A percentile compares a stretch with the other conserved stretches of the same genome.
Evolutionary conservation across 2,329 filamentous ascomycete genomes (phyloP).

Genomic region (Lasiodiplodia sp.): DNA sequence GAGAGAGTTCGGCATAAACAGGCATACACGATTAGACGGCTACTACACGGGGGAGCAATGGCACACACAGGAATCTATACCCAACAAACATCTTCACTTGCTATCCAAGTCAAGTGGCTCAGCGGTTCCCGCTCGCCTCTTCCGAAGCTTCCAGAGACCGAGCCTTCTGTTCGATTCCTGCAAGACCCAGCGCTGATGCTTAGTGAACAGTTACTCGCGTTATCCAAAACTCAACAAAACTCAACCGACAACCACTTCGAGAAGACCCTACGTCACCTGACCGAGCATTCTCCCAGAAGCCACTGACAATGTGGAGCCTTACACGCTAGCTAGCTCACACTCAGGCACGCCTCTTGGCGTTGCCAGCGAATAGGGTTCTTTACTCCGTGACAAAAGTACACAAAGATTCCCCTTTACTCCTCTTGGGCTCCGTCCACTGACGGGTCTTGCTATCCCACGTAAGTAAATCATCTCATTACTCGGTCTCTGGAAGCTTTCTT

Average conservation of each 20-base stretch:
- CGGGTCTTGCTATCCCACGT: no score
- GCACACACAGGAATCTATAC: not conserved
- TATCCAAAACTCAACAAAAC: not conserved
- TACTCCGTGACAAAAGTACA: no score
- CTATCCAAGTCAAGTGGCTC: not conserved
- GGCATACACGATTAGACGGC: not conserved
- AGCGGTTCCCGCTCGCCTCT: not conserved
- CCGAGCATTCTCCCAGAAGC: not conserved
- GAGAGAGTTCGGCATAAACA: not conserved
- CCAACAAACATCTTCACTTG: not conserved
- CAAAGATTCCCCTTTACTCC: no score
- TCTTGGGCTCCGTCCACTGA: no score
- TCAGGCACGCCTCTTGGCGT: no score
- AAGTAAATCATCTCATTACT: not conserved
- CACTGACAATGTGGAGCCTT: no score
- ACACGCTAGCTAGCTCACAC: no score
- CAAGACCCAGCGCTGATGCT: not conserved
- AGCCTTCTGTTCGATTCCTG: not conserved
- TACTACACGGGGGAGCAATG: no score
- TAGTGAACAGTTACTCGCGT: not conserved
- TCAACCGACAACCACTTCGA: not conserved
- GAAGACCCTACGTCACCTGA: not conserved
- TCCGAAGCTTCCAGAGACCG: conserved; percentile 4
- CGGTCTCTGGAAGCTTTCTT: not conserved
- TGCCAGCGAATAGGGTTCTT: no score